These are phyloP conservation scores for Musa acuminata DNA, from an alignment of 176 grass and related monocot genomes.

Conservation along the genomic window DNA sequence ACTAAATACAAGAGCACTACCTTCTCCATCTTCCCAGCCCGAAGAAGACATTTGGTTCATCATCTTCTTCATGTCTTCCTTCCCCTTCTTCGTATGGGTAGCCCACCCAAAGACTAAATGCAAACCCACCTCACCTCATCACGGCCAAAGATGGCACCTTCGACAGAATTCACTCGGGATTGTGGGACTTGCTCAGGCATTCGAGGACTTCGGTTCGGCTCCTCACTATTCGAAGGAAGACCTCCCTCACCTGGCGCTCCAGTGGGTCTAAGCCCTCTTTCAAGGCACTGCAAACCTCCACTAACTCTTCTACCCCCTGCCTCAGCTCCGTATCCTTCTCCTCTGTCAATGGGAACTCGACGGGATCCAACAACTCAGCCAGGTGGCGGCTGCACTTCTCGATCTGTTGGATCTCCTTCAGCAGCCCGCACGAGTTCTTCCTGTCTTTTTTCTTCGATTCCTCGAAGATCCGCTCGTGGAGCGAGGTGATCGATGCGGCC, in stretches of 20 bases:
- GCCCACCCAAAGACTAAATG: no score
- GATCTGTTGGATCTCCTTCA: conserved; percentile 89
- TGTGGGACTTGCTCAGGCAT: conserved; percentile 37
- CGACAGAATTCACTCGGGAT: conserved; percentile 27
- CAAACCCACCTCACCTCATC: no score
- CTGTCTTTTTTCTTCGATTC: conserved; percentile 88
- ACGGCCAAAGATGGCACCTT: no score
- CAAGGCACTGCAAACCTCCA: conserved; percentile 42
- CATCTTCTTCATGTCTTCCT: background rate
- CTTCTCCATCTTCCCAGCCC: background rate
- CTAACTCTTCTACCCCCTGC: conserved; percentile 37
- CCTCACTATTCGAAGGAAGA: conserved; percentile 76
- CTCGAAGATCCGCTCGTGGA: conserved; percentile 64
- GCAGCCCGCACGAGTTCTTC: conserved; percentile 57
- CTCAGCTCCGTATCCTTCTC: conserved; percentile 56
- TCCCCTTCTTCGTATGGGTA: no score
- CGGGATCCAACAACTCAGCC: conserved; percentile 52
- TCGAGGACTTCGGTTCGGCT: conserved; percentile 68
- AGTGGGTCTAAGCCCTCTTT: conserved; percentile 73
- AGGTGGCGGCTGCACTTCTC: conserved; percentile 59
- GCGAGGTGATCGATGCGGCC: conserved; percentile 28
- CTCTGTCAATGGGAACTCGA: conserved; percentile 43
- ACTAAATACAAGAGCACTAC: background rate
- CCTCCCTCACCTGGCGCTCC: conserved; percentile 69
- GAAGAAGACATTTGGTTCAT: background rate